These are phyloP conservation scores for Conoideocrella luteorostrata DNA, from an alignment of 2,329 filamentous ascomycete genomes.

Conservation along the genomic window DNA sequence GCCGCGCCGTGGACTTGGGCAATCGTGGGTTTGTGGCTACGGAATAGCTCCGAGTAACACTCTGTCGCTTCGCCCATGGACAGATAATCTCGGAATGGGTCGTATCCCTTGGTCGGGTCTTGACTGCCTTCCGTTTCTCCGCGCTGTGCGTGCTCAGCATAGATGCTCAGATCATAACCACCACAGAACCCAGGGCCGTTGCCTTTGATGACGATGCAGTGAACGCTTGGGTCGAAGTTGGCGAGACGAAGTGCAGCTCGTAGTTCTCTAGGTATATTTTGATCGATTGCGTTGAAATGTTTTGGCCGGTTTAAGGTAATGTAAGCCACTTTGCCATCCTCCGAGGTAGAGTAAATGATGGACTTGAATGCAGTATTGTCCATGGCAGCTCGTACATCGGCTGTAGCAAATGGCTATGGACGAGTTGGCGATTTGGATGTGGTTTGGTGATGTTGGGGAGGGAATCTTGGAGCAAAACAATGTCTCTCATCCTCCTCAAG, in stretches of 20 bases:
- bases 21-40: slow-evolving; percentile 12
- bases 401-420: too few relatives aligned
- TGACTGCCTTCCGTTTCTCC: slow-evolving; percentile 11
- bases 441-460: too few relatives aligned
- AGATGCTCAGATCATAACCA: slow-evolving; percentile 11
- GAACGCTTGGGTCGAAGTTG: slow-evolving; percentile 9
- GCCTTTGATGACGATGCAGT: slow-evolving; percentile 12
- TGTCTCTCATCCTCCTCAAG: too few relatives aligned
- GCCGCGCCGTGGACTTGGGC: slow-evolving; percentile 13
- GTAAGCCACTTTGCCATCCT: slow-evolving; percentile 12
- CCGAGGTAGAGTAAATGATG: slow-evolving; percentile 9
- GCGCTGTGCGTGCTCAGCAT: slow-evolving; percentile 8
- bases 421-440: too few relatives aligned
- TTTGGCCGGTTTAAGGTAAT: slow-evolving; percentile 11
- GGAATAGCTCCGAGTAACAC: slow-evolving; percentile 11
- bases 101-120: slow-evolving; percentile 9
- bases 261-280: slow-evolving; percentile 7
- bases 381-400: too few relatives aligned
- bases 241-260: slow-evolving; percentile 10
- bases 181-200: slow-evolving; percentile 11
- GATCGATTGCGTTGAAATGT: slow-evolving; percentile 12
- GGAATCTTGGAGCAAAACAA: too few relatives aligned
- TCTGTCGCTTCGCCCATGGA: slow-evolving; percentile 10
- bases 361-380: slow-evolving; percentile 4
- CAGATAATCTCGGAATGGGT: slow-evolving; percentile 11